Evolutionary conservation across 192 early-diverging fungal species (phyloP).

Genomic region (Umbelopsis isabellina): DNA sequence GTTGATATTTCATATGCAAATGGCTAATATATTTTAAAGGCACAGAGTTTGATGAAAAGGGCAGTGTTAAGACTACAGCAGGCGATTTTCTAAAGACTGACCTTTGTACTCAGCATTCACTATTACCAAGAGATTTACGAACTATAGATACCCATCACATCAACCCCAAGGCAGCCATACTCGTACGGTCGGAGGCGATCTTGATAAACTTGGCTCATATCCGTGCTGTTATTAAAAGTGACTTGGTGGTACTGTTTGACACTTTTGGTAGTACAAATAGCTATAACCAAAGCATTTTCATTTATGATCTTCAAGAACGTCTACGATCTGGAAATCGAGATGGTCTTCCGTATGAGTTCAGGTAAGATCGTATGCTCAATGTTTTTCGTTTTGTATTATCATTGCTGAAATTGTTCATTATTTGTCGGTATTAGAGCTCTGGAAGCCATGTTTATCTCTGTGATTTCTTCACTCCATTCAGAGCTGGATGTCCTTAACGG

Average conservation of each 20-base stretch:
- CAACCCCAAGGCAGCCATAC: conserved; percentile 80
- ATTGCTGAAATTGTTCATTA: neutral
- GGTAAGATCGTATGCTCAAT: conserved; percentile 31
- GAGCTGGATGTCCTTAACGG: conserved; percentile 71
- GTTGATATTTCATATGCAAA: neutral
- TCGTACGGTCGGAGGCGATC: conserved; percentile 82
- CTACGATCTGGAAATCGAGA: conserved; percentile 55
- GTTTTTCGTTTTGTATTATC: too few relatives aligned
- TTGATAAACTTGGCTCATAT: conserved; percentile 83
- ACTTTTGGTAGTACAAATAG: conserved; percentile 66
- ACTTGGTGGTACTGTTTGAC: conserved; percentile 78
- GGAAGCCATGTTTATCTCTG: conserved; percentile 80
- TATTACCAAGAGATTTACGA: conserved; percentile 86
- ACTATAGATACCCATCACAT: conserved; percentile 77
- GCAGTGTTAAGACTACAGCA: conserved; percentile 69
- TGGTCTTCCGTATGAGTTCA: conserved; percentile 57
- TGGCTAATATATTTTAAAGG: conserved; percentile 30
- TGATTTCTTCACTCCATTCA: conserved; percentile 66
- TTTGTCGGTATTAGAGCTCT: conserved; percentile 58
- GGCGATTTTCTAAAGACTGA: conserved; percentile 80
- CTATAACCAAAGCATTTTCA: conserved; percentile 75
- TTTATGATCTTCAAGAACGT: conserved; percentile 80
- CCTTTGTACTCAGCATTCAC: conserved; percentile 73
- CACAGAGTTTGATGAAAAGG: conserved; percentile 70
- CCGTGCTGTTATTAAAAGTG: conserved; percentile 79